Base-by-base conservation (phyloP, 2,329 filamentous ascomycete species). In the Colletotrichum sp. region DNA sequence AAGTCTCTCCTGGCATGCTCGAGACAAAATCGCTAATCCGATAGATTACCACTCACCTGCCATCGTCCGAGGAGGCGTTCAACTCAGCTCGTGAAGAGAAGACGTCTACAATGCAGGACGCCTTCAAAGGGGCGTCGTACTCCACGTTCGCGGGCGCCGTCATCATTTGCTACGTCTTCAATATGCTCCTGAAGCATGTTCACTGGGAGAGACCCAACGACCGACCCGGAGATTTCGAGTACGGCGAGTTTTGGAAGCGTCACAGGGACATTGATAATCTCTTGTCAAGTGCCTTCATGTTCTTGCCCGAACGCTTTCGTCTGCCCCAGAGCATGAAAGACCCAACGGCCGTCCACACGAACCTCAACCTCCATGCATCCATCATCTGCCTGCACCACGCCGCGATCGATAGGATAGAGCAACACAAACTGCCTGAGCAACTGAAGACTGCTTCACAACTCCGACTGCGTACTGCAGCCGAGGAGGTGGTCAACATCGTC, bases 301-400 rank as follows among this genome's bases (percentile, higher is more conserved):
- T 94, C 36, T 86, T 98, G 8, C 96, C 96, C 0, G 92, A 93
- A 72, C 88, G 91, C 74, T 89, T 98, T 59, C 91, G 95, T 44
- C 85, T 98, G 28, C 95, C 96, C 0, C 85, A 88, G 30, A 93
- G 93, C 15, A 85, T 95, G 68, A 88, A 90, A 52, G 91, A 98
- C 79, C 89, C 93, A 1, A 93, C 94, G 61, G 92, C 95, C 8
- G 90, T 98, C 0, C 96, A 98, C 82, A 89, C 93, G 67, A 98
- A 98, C 78, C 93, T 98, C 88, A 96, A 95, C 81, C 91, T 98
- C 4, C 96, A 98, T 81, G 95, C 96, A 1, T 94, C 95, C 2
- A 91, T 94, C 11, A 98, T 98, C 69, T 98, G 95, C 82, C 88
- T 98, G 7, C 96, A 98, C 81, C 95, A 98, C 83, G 94, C 95